Evolutionary conservation across 345 rosid species (phyloP).

Genomic region (Hibiscus trionum): DNA sequence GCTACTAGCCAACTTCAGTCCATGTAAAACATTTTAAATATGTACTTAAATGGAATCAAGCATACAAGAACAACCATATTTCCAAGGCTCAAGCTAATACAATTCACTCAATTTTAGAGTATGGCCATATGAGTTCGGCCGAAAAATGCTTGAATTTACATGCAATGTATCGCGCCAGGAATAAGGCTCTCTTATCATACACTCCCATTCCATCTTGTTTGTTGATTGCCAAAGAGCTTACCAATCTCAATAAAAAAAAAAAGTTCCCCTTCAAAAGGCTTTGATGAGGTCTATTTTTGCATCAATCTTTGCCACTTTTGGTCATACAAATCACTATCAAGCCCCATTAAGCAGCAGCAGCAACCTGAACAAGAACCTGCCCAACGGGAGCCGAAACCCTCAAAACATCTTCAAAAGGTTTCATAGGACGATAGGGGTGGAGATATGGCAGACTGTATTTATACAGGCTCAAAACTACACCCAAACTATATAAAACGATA

Average conservation of each 20-base stretch:
- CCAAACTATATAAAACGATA: background rate
- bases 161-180: background rate
- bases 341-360: background rate
- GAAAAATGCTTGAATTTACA: background rate
- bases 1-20: background rate
- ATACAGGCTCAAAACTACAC: constrained; percentile 4
- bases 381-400: background rate
- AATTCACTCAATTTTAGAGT: background rate
- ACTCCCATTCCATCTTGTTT: background rate
- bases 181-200: background rate
- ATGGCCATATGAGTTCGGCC: background rate
- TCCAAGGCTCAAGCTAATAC: background rate
- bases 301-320: constrained; percentile 1
- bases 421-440: background rate
- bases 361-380: background rate
- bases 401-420: background rate
- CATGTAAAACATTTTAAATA: background rate
- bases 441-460: background rate
- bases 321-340: background rate
- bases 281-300: background rate
- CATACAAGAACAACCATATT: constrained; percentile 10
- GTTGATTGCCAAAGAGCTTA: background rate
- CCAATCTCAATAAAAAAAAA: background rate
- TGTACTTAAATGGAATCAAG: background rate
- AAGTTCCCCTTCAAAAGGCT: background rate